Evolutionary conservation across 2,329 filamentous ascomycete genomes (phyloP), one percentile per base, ranked within the genome.

Genomic region (Fusarium sp.): DNA sequence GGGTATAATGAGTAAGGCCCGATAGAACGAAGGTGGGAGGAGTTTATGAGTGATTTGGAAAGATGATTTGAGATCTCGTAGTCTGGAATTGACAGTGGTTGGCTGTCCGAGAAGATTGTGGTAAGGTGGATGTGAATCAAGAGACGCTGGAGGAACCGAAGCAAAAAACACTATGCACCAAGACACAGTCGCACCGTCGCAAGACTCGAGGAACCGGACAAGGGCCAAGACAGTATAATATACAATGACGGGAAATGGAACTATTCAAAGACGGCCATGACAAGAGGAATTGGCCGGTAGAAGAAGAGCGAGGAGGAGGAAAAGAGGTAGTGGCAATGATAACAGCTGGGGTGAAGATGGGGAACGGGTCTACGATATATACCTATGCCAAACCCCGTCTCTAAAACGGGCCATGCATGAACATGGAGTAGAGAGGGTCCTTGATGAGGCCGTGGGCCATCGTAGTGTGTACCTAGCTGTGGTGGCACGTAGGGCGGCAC

Each of bases 301-400:
- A 49, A 64, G 57, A 67, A 59, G 63, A 62, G 56, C 55, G 54
- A 61, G 57, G 63, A 65, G 61, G 64, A 64, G 63, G 55, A 61
- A 65, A 69, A 57, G 59, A 65, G 62, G 65, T 65, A 66, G 62
- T 66, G 60, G 58, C 67, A 57, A 71, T 67, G 68, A 66, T 66
- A 67, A 53, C 44, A 52, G 59, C 54, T 57, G 57, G 59, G 69
- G 70, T 67, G 66, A 70, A 69, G 70, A 65, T 70, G 70, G 73
- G 74, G 75, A 75, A 75, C 71, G 70, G 75, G 72, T 73, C 73
- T 75, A 74, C 73, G 77, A 80, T 81, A 82, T 81, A 81, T 80
- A 81, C 67, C 63, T 64, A 65, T 61, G 57, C 58, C 61, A 63
- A 65, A 65, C 55, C 60, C 58, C 61, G 56, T 69, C 63, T 53